phyloP scores from a whole-genome alignment of 1,284 basidiomycete species.

The Cronartium quercuum region DNA sequence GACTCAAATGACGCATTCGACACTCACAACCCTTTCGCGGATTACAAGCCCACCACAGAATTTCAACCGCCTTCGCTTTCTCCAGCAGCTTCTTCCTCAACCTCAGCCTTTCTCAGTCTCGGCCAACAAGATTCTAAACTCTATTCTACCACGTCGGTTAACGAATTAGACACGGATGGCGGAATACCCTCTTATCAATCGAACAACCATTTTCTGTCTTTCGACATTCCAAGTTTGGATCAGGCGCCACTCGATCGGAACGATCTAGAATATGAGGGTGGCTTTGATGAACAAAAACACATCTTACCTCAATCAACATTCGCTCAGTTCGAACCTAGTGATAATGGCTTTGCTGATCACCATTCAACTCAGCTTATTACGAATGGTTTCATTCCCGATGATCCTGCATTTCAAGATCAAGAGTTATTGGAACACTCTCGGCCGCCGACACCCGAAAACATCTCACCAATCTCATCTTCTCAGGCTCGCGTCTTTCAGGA shows the following conservation, averaged over 20 bases:
- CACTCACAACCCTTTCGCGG: conserved; percentile 1
- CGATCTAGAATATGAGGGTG: not conserved
- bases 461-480: not conserved
- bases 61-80: not conserved
- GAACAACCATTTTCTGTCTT: not conserved
- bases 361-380: not conserved
- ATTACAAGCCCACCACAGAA: not conserved
- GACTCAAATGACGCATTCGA: not conserved
- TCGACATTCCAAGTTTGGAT: not conserved
- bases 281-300: not conserved
- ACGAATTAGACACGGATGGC: not conserved
- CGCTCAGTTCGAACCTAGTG: not conserved
- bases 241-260: not conserved
- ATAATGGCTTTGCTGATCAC: not conserved
- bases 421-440: not conserved
- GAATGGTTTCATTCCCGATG: not conserved
- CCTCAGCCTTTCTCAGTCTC: not conserved
- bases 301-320: not conserved
- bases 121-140: not conserved
- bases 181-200: not conserved
- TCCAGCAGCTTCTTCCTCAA: not conserved
- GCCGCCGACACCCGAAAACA: not conserved
- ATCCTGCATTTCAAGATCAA: not conserved
- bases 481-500: not conserved
- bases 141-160: not conserved